Evolutionary conservation across 2,329 filamentous ascomycete genomes (phyloP).

Genomic region (Trichoderma sp.): DNA sequence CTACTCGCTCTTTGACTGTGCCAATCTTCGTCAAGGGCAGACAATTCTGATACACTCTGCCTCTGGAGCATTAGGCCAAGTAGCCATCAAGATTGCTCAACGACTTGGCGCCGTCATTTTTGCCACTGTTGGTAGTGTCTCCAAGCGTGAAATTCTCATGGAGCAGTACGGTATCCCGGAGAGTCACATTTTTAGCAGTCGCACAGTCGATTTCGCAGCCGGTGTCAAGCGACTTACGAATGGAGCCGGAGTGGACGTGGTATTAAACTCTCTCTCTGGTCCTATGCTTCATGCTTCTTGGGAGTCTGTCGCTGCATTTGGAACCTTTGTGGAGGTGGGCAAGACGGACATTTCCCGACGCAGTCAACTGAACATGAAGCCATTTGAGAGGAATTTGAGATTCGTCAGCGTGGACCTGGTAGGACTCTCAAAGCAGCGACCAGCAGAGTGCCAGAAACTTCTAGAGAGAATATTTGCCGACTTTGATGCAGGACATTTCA

Average conservation of each 20-base stretch:
- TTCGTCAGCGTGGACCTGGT: slow-evolving; percentile 17
- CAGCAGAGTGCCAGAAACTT: slow-evolving; percentile 19
- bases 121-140: neutral
- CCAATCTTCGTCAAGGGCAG: slow-evolving; percentile 22
- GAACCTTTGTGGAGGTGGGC: slow-evolving; percentile 32
- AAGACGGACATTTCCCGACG: slow-evolving; percentile 32
- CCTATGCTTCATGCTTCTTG: slow-evolving; percentile 31
- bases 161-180: neutral
- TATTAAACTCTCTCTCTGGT: slow-evolving; percentile 33
- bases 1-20: slow-evolving; percentile 26
- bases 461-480: slow-evolving; percentile 17
- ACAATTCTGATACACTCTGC: slow-evolving; percentile 28
- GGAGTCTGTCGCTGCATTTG: slow-evolving; percentile 25
- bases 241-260: slow-evolving; percentile 33
- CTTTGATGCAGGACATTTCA: slow-evolving; percentile 10
- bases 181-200: slow-evolving; percentile 7
- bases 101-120: slow-evolving; percentile 18
- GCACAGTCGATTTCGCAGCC: neutral
- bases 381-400: neutral
- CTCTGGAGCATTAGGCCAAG: slow-evolving; percentile 33
- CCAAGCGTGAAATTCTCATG: neutral
- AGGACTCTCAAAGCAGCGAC: slow-evolving; percentile 15
- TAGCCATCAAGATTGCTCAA: slow-evolving; percentile 34
- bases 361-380: slow-evolving; percentile 3
- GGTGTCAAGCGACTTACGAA: neutral